Conservation (phyloP, 108 stramenopile genomes). For the Nannochloropsis salina region DNA sequence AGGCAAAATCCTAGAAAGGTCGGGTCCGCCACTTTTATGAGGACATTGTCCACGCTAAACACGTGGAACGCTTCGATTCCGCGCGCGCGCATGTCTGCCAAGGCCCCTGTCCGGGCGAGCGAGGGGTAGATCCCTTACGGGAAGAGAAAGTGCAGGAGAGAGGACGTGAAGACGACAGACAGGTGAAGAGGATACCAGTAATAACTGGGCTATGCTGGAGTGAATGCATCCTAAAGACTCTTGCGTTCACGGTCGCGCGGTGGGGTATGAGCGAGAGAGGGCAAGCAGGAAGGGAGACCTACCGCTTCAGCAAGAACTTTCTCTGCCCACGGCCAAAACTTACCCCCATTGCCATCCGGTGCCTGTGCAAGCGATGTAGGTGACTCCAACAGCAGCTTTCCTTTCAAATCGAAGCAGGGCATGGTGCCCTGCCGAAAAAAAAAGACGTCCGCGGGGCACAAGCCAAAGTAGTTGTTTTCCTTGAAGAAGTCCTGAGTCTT, state of each 20-base stretch:
- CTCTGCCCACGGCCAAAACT: not conserved
- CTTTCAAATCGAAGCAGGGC: slow-evolving; percentile 53
- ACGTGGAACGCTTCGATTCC: slow-evolving; percentile 80
- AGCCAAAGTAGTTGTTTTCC: slow-evolving; percentile 68
- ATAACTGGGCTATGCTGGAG: too few relatives aligned
- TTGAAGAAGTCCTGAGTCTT: slow-evolving; percentile 70
- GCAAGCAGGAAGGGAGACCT: too few relatives aligned
- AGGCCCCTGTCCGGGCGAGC: slow-evolving; percentile 65
- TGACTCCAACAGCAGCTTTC: slow-evolving; percentile 82
- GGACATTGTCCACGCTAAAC: slow-evolving; percentile 90
- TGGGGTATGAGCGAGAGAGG: too few relatives aligned
- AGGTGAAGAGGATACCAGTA: too few relatives aligned
- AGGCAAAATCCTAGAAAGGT: slow-evolving; percentile 88
- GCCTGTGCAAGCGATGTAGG: slow-evolving; percentile 64
- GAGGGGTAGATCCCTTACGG: slow-evolving; percentile 78
- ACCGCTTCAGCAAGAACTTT: too few relatives aligned
- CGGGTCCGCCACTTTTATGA: slow-evolving; percentile 84
- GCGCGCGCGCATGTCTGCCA: slow-evolving; percentile 69
- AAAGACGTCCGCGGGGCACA: slow-evolving; percentile 61
- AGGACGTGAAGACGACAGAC: not conserved
- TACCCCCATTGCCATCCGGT: slow-evolving; percentile 91
- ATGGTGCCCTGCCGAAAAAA: slow-evolving; percentile 76
- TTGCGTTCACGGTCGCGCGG: too few relatives aligned
- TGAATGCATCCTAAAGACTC: too few relatives aligned
- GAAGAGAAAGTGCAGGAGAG: not conserved